Percentiles rank a stretch among this genome's conserved stretches.
phyloP scores from a whole-genome alignment of 129 eudicot genomes.

The Pulicaria dysenterica region DNA sequence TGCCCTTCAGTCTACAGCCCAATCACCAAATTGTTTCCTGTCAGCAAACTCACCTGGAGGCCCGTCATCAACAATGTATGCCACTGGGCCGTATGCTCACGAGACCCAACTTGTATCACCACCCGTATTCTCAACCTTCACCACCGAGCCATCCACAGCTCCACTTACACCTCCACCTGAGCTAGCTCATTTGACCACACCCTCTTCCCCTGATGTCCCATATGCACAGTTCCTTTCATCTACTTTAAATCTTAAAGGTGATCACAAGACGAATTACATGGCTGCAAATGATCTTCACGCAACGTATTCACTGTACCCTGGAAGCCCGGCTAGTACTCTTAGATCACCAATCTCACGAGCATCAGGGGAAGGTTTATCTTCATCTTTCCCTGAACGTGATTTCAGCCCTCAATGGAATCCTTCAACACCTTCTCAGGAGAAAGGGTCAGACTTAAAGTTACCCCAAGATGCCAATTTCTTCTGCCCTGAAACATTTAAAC shows the following conservation, averaged over 20 bases:
- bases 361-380: conserved; percentile 55
- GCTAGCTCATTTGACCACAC: conserved; percentile 86
- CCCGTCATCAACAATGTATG: conserved; percentile 81
- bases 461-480: conserved; percentile 89
- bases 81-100: conserved; percentile 92
- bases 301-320: conserved; percentile 76
- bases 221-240: conserved; percentile 87
- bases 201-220: conserved; percentile 98
- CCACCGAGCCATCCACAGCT: conserved; percentile 98
- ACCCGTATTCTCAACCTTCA: conserved; percentile 91
- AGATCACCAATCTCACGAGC: conserved; percentile 71
- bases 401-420: conserved; percentile 60
- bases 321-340: conserved; percentile 85
- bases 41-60: conserved; percentile 92
- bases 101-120: conserved; percentile 94
- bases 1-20: conserved; percentile 88
- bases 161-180: conserved; percentile 99
- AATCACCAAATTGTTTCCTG: conserved; percentile 78
- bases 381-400: conserved; percentile 64
- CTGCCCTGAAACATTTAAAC: conserved; percentile 96
- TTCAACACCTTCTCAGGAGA: conserved; percentile 41
- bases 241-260: conserved; percentile 47
- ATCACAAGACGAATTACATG: conserved; percentile 47
- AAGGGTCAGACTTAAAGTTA: conserved; percentile 51
- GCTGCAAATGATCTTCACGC: conserved; percentile 74